Evolutionary conservation across 768 basidiomycete genomes (phyloP).

Genomic region (Crucibulum laeve): DNA sequence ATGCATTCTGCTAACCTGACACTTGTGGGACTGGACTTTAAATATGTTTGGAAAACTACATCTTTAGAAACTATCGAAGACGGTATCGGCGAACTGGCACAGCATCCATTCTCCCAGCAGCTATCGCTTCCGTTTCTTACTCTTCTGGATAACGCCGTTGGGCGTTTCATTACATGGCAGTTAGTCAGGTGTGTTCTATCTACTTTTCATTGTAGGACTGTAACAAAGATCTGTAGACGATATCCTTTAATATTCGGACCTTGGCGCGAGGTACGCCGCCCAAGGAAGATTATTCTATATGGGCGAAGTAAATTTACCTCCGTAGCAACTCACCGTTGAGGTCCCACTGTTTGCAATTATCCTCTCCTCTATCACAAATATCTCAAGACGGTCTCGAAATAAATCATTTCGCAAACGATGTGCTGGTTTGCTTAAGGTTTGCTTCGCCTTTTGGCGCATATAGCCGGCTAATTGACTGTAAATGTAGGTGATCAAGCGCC

Average conservation of each 20-base stretch:
- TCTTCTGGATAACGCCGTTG: conserved; percentile 46
- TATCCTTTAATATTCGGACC: conserved; percentile 77
- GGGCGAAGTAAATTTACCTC: conserved; percentile 4
- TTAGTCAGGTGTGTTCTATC: conserved; percentile 47
- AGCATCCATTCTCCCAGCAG: conserved; percentile 49
- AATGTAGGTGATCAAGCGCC: neutral
- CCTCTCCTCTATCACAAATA: conserved; percentile 41
- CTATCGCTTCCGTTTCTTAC: conserved; percentile 52
- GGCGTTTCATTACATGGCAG: conserved; percentile 53
- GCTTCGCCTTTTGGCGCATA: neutral
- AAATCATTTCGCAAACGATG: conserved; percentile 40
- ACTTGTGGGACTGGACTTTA: conserved; percentile 31
- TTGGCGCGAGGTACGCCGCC: conserved; percentile 50
- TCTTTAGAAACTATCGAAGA: conserved; percentile 6
- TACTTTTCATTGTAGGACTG: conserved; percentile 5
- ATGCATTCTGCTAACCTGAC: conserved; percentile 29
- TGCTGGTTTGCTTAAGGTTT: conserved; percentile 44
- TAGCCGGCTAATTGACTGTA: neutral
- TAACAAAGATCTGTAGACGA: conserved; percentile 36
- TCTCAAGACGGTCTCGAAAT: conserved; percentile 51
- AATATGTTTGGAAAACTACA: conserved; percentile 28
- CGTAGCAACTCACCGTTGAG: conserved; percentile 58
- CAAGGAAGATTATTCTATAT: neutral
- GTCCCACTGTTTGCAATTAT: conserved; percentile 42
- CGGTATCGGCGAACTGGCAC: conserved; percentile 6